Conservation (phyloP, 2,329 filamentous ascomycete species). For the Colletotrichum paranaense region DNA sequence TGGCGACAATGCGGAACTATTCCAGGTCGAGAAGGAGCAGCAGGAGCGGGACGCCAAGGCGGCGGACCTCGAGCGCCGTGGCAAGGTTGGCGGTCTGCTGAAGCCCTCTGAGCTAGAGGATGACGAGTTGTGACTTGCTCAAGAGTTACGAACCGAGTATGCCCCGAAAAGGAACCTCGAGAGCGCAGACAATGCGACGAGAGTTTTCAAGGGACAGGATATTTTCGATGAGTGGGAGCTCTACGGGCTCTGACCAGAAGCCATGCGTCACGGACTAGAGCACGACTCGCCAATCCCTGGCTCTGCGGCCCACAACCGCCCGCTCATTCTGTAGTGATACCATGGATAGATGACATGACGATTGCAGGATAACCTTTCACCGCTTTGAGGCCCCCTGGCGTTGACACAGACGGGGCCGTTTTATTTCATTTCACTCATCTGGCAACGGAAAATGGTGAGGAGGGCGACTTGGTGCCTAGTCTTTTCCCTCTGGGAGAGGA, state of each 20-base stretch:
- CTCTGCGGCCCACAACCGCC: constrained; percentile 32
- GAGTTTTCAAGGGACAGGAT: constrained; percentile 42
- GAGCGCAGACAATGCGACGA: constrained; percentile 37
- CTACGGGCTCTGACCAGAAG: constrained; percentile 65
- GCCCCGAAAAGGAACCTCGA: constrained; percentile 52
- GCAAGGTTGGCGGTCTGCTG: constrained; percentile 94
- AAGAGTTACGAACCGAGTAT: constrained; percentile 74
- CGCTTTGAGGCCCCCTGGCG: constrained; percentile 17
- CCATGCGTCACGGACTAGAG: constrained; percentile 33
- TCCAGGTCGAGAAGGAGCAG: constrained; percentile 93
- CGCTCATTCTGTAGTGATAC: constrained; percentile 37
- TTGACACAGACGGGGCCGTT: constrained; percentile 24
- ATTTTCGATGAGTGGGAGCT: constrained; percentile 73
- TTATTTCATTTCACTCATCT: constrained; percentile 34
- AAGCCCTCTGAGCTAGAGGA: constrained; percentile 98
- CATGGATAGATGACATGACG: constrained; percentile 37
- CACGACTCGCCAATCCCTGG: constrained; percentile 34
- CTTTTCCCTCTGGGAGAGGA: not conserved
- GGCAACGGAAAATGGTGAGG: constrained; percentile 31
- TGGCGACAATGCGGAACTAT: constrained; percentile 94
- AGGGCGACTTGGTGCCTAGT: not conserved
- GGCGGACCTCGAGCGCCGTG: constrained; percentile 89
- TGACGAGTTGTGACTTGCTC: constrained; percentile 86
- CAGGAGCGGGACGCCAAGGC: constrained; percentile 86
- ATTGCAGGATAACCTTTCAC: constrained; percentile 36